Base-by-base conservation (phyloP, 495 filamentous ascomycete species). In the Penicillium manginii region DNA sequence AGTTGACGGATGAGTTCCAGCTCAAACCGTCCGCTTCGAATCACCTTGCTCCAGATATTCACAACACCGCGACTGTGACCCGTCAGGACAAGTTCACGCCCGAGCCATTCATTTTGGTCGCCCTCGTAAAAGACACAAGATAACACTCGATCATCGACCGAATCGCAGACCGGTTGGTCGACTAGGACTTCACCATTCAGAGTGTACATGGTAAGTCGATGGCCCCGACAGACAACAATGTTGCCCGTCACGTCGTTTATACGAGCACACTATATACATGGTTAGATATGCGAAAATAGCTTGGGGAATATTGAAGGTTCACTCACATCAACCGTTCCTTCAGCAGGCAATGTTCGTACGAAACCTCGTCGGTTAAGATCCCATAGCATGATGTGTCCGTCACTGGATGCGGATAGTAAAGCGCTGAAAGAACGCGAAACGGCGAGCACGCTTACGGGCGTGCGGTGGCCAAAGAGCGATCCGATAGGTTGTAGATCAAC, bases 71-170 rank as follows among this genome's bases (percentile, higher is more conserved):
- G 74, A 66, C 81, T 80, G 64, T 97, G 96, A 0, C 94, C 94
- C 0, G 93, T 98, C 50, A 98, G 90, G 33, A 97, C 73, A 35
- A 98, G 77, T 33, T 90, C 86, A 35, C 89, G 86, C 76, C 96
- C 92, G 0, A 96, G 80, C 90, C 93, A 98, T 77, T 97, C 94
- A 62, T 92, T 96, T 0, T 89, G 88, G 1, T 85, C 81, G 0
- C 94, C 94, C 70, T 98, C 93, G 77, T 97, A 98, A 71, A 96
- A 97, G 12, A 92, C 90, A 62, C 92, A 97, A 15, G 86, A 86
- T 35, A 88, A 75, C 9, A 97, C 83, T 32, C 75, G 83, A 59
- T 94, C 91, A 32, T 94, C 92, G 11, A 74, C 74, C 8, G 85
- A 83, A 4, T 85, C 83, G 54, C 89, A 92, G 3, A 96, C 84